A percentile compares a stretch with the other conserved stretches of the same genome.
phyloP scores from a whole-genome alignment of 1,284 basidiomycete genomes.

The Cryptococcus wingfieldii region DNA sequence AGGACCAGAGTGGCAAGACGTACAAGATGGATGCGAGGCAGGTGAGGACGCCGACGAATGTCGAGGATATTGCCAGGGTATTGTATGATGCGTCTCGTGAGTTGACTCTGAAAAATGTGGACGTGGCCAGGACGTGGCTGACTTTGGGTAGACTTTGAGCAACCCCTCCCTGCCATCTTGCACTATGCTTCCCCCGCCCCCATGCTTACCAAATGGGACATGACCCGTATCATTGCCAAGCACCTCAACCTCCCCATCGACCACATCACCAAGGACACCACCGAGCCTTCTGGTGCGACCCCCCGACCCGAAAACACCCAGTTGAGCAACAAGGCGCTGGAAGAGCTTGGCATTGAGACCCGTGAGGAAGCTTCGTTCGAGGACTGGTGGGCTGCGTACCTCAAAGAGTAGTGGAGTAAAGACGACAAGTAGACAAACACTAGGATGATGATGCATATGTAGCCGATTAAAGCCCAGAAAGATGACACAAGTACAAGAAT shows the following conservation, averaged over 20 bases:
- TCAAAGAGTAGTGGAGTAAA: slow-evolving; percentile 5
- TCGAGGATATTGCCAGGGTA: slow-evolving; percentile 50
- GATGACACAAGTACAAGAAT: slow-evolving; percentile 1
- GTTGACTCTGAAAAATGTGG: slow-evolving; percentile 3
- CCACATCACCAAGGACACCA: slow-evolving; percentile 41
- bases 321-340: slow-evolving; percentile 32
- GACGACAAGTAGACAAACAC: neutral
- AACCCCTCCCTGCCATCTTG: slow-evolving; percentile 42
- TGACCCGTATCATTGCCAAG: slow-evolving; percentile 45
- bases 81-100: slow-evolving; percentile 46
- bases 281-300: slow-evolving; percentile 30
- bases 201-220: slow-evolving; percentile 52
- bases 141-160: slow-evolving; percentile 20
- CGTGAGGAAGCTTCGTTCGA: slow-evolving; percentile 35
- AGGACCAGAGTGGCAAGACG: slow-evolving; percentile 49
- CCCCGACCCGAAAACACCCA: slow-evolving; percentile 47
- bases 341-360: slow-evolving; percentile 36
- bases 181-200: slow-evolving; percentile 52
- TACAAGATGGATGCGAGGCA: slow-evolving; percentile 51
- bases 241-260: slow-evolving; percentile 35
- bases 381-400: slow-evolving; percentile 40
- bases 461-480: neutral
- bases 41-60: slow-evolving; percentile 52
- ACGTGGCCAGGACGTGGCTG: neutral
- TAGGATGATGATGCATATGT: slow-evolving; percentile 1